A percentile compares a stretch with the other conserved stretches of the same genome.
These are phyloP conservation scores for Euphorbia schlechtendalii DNA, from an alignment of 441 rosid species.

Conservation along the genomic window DNA sequence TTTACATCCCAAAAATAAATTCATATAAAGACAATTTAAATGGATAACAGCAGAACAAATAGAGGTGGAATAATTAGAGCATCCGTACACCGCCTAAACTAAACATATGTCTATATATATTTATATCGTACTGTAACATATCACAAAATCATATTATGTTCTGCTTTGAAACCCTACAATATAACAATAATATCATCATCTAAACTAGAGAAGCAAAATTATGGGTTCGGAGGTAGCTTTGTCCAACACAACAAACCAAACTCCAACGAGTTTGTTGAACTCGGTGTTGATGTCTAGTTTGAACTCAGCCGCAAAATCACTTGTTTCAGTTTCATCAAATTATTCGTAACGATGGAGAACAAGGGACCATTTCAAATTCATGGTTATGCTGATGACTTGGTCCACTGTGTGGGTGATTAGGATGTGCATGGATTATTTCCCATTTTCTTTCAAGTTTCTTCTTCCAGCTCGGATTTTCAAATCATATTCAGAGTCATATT, in stretches of 20 bases:
- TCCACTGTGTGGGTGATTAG: conserved; percentile 48
- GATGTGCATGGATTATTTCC: conserved; percentile 50
- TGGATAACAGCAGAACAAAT: no score
- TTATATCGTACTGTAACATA: no score
- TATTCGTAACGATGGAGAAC: conserved; percentile 42
- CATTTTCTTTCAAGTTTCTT: conserved; percentile 20
- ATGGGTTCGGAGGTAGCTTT: no score
- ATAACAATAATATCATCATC: no score
- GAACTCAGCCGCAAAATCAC: conserved; percentile 51
- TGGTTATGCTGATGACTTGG: conserved; percentile 62
- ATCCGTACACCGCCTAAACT: no score
- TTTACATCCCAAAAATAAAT: no score
- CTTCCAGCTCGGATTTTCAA: conserved; percentile 3
- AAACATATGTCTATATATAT: no score
- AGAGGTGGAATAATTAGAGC: no score
- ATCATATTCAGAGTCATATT: not conserved
- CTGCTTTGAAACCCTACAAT: no score
- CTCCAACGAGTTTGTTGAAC: conserved; percentile 42
- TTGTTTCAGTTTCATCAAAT: conserved; percentile 50
- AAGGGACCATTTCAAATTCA: conserved; percentile 57
- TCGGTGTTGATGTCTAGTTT: conserved; percentile 56
- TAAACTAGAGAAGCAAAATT: no score
- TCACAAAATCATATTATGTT: no score
- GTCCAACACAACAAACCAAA: conserved; percentile 19
- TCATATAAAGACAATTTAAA: no score